phyloP scores from a whole-genome alignment of 2,329 filamentous ascomycete genomes.

The Capronia coronata region DNA sequence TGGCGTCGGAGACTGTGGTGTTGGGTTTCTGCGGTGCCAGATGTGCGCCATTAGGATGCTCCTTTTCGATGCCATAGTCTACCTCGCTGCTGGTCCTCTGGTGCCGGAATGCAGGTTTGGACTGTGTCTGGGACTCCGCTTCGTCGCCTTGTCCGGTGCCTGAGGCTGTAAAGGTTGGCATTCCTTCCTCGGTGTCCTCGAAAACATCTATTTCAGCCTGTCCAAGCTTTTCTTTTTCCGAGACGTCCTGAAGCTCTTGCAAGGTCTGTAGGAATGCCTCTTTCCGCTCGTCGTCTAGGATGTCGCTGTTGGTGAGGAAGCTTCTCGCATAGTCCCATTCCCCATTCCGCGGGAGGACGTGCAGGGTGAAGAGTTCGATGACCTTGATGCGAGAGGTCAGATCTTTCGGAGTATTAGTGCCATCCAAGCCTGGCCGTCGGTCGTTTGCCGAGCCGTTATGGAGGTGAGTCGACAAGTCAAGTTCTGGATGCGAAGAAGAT shows the following conservation, averaged over 20 bases:
- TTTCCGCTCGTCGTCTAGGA: slow-evolving; percentile 84
- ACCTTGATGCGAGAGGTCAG: slow-evolving; percentile 82
- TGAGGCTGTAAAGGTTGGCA: slow-evolving; percentile 51
- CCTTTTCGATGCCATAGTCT: slow-evolving; percentile 62
- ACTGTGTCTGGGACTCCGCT: slow-evolving; percentile 1
- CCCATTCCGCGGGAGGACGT: slow-evolving; percentile 85
- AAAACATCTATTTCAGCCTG: slow-evolving; percentile 21
- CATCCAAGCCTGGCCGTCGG: slow-evolving; percentile 44
- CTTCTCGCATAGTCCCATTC: slow-evolving; percentile 95
- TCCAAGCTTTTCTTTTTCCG: slow-evolving; percentile 38
- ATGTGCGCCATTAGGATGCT: slow-evolving; percentile 36
- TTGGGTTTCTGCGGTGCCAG: slow-evolving; percentile 17
- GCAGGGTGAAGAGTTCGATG: slow-evolving; percentile 88
- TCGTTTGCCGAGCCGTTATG: slow-evolving; percentile 35
- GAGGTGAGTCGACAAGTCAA: slow-evolving; percentile 58
- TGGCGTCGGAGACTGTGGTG: slow-evolving; percentile 25
- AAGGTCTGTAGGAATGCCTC: slow-evolving; percentile 84
- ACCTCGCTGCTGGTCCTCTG: slow-evolving; percentile 57
- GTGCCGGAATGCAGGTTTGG: slow-evolving; percentile 38
- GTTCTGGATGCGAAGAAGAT: slow-evolving; percentile 62
- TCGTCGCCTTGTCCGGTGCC: slow-evolving; percentile 40
- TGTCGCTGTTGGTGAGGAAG: slow-evolving; percentile 78
- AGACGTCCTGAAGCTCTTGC: slow-evolving; percentile 76
- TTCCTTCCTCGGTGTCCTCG: slow-evolving; percentile 48
- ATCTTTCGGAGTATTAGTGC: slow-evolving; percentile 76